Conservation (phyloP, 116 monocot species). For the Dioscorea cayenensis region DNA sequence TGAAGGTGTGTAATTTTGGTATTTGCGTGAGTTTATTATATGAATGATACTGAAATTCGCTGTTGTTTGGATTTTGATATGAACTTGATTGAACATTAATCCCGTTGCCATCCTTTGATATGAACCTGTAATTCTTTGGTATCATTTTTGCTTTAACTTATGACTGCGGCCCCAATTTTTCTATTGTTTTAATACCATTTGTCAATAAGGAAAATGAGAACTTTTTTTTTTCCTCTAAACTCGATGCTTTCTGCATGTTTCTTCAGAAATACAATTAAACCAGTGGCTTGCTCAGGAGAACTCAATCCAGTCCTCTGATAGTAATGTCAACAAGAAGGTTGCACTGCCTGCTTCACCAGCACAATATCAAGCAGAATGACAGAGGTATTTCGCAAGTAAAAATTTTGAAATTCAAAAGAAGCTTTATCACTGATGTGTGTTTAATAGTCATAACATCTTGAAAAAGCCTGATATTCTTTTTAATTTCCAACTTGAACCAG, state of each 20-base stretch:
- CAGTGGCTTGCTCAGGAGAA: background rate
- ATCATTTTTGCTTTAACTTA: background rate
- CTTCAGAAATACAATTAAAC: background rate
- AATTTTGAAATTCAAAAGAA: too few species aligned
- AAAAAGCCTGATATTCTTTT: too few species aligned
- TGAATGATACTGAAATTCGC: background rate
- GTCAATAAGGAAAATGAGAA: background rate
- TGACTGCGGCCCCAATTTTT: background rate
- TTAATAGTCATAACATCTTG: too few species aligned
- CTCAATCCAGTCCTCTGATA: background rate
- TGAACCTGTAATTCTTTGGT: too few species aligned
- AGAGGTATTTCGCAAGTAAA: too few species aligned
- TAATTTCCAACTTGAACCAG: too few species aligned
- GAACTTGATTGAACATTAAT: background rate
- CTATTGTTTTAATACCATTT: too few species aligned
- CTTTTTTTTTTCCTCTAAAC: background rate
- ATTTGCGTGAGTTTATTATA: background rate
- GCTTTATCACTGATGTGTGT: too few species aligned
- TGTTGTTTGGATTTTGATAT: background rate
- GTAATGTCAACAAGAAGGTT: background rate
- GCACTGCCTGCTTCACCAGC: too few species aligned
- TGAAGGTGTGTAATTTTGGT: constrained; percentile 2
- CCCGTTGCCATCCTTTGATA: too few species aligned
- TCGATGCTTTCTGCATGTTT: background rate
- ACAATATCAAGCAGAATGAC: too few species aligned